Evolutionary conservation across 176 grass and related monocot genomes (phyloP).

Genomic region (Zoysia japonica): DNA sequence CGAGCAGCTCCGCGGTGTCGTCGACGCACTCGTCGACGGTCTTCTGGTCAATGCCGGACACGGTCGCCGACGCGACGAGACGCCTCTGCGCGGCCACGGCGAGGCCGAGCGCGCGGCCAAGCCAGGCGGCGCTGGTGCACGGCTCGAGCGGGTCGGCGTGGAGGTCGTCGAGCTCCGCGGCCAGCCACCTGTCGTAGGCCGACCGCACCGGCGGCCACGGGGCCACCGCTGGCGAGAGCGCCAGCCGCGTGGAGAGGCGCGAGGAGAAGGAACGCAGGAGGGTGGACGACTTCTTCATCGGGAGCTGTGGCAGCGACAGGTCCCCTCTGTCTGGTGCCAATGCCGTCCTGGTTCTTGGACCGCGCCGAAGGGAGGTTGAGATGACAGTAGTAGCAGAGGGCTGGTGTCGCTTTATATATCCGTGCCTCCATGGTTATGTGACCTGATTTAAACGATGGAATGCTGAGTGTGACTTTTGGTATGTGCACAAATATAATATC

Average conservation of each 20-base stretch:
- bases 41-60: slow-evolving; percentile 32
- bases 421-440: too few relatives aligned
- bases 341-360: too few relatives aligned
- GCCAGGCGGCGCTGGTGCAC: slow-evolving; percentile 62
- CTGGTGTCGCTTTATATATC: too few relatives aligned
- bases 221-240: slow-evolving; percentile 39
- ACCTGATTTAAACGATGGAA: too few relatives aligned
- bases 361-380: too few relatives aligned
- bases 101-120: slow-evolving; percentile 52
- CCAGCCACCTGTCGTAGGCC: slow-evolving; percentile 78
- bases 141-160: slow-evolving; percentile 38
- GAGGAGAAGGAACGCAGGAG: slow-evolving; percentile 61
- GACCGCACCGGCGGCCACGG: slow-evolving; percentile 81
- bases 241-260: slow-evolving; percentile 21
- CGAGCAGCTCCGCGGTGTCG: slow-evolving; percentile 66
- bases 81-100: slow-evolving; percentile 50
- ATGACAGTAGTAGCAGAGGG: too few relatives aligned
- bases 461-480: too few relatives aligned
- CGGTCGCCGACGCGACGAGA: slow-evolving; percentile 23
- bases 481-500: too few relatives aligned
- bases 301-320: background rate
- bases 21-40: slow-evolving; percentile 59
- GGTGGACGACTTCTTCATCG: slow-evolving; percentile 69
- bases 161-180: slow-evolving; percentile 74
- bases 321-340: too few relatives aligned